These are phyloP conservation scores for Phyllosticta citriasiana DNA, from an alignment of 2,329 filamentous ascomycete species.

Conservation along the genomic window DNA sequence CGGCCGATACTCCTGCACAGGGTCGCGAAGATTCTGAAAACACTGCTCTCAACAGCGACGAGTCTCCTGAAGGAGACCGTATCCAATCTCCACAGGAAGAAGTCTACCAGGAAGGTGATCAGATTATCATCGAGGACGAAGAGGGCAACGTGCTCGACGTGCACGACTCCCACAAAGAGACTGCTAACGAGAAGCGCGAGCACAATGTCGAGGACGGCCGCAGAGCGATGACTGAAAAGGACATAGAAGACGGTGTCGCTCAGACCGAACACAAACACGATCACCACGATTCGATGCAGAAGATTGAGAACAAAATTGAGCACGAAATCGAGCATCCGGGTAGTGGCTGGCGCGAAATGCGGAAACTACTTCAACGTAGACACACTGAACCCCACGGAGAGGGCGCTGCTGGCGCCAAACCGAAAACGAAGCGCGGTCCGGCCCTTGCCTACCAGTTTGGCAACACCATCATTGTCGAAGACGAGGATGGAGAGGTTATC, in stretches of 20 bases:
- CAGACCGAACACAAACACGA: constrained; percentile 33
- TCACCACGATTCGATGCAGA: constrained; percentile 30
- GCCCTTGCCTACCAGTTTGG: constrained; percentile 81
- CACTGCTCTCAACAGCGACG: constrained; percentile 33
- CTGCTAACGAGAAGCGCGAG: constrained; percentile 50
- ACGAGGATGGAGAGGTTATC: constrained; percentile 76
- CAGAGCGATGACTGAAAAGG: constrained; percentile 44
- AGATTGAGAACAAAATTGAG: constrained; percentile 26
- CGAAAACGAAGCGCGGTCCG: constrained; percentile 47
- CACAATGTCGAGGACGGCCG: constrained; percentile 46
- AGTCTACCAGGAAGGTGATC: constrained; percentile 68
- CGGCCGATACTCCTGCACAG: constrained; percentile 22
- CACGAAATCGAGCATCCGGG: constrained; percentile 26
- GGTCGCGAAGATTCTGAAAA: constrained; percentile 36
- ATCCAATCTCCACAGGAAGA: constrained; percentile 41
- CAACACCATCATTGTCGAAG: constrained; percentile 82
- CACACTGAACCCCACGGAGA: constrained; percentile 31
- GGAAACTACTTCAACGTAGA: constrained; percentile 30
- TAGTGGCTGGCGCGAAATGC: constrained; percentile 30
- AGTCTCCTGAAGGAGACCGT: constrained; percentile 26
- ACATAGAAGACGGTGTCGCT: constrained; percentile 33
- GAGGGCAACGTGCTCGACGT: constrained; percentile 78
- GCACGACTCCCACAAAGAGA: constrained; percentile 17
- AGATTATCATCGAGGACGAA: constrained; percentile 73
- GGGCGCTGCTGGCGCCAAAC: constrained; percentile 18